Percentiles rank a stretch among this genome's conserved stretches.
These are phyloP conservation scores for Cornus kousa DNA, from an alignment of 148 eudicot species.

Conservation along the genomic window DNA sequence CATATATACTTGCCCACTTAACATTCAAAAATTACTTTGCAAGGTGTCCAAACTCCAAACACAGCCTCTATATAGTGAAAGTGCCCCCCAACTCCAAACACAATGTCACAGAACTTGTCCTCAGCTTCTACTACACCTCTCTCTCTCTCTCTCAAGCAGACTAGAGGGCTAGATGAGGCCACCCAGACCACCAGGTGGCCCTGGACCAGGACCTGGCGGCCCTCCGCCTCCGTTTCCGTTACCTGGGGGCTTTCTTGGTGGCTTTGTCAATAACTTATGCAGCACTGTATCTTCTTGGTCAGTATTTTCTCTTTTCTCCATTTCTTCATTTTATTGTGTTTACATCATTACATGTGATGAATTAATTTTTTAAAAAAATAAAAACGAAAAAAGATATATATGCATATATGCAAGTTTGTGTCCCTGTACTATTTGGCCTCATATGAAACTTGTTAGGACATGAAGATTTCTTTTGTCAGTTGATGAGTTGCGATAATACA, in stretches of 20 bases:
- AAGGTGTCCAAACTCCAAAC: background rate
- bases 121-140: too few relatives aligned
- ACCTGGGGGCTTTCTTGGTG: conserved; percentile 9
- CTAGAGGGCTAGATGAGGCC: conserved; percentile 13
- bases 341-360: too few relatives aligned
- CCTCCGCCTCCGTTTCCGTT: background rate
- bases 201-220: background rate
- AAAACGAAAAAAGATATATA: too few relatives aligned
- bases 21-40: background rate
- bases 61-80: background rate
- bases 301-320: background rate
- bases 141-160: background rate
- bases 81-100: background rate
- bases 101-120: background rate
- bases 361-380: too few relatives aligned
- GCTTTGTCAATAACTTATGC: conserved; percentile 23
- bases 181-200: conserved; percentile 11
- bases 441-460: background rate
- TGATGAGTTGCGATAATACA: too few relatives aligned
- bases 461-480: too few relatives aligned
- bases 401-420: background rate
- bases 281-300: conserved; percentile 35
- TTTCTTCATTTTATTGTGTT: background rate
- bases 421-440: too few relatives aligned
- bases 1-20: background rate